Evolutionary conservation across 1,139 yeast genomes (phyloP).

Genomic region (Zygosaccharomyces sapae): DNA sequence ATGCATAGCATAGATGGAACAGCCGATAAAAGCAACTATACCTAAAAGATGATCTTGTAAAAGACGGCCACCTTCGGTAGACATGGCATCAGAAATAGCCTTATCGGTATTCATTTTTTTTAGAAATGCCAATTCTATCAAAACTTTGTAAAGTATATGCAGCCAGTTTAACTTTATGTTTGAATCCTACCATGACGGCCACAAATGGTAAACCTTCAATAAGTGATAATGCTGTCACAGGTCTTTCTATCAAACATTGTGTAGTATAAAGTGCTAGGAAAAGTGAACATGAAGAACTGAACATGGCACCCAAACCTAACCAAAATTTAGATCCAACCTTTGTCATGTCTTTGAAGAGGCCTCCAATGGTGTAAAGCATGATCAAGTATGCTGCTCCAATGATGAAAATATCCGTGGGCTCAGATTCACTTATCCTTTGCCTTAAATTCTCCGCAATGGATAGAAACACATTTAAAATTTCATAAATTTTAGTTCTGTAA

Average conservation of each 20-base stretch:
- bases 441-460: conserved; percentile 45
- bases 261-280: conserved; percentile 75
- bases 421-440: conserved; percentile 67
- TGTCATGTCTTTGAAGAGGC: conserved; percentile 78
- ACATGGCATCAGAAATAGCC: conserved; percentile 54
- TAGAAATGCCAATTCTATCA: conserved; percentile 34
- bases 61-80: conserved; percentile 62
- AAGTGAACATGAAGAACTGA: conserved; percentile 82
- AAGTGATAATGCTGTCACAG: conserved; percentile 69
- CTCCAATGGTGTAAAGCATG: conserved; percentile 81
- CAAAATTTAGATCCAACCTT: conserved; percentile 80
- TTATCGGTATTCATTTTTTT: conserved; percentile 34
- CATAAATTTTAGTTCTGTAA: conserved; percentile 58
- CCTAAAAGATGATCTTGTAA: conserved; percentile 79
- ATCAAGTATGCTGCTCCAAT: conserved; percentile 81
- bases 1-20: conserved; percentile 66
- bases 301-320: conserved; percentile 78
- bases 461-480: conserved; percentile 58
- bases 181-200: conserved; percentile 90
- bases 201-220: conserved; percentile 93
- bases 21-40: conserved; percentile 63
- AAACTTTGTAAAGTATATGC: conserved; percentile 40
- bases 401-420: conserved; percentile 77
- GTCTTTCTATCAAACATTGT: conserved; percentile 43
- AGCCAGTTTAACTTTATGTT: conserved; percentile 77